Evolutionary conservation across 306 rosid species (phyloP), one percentile per base, ranked within the genome.

Genomic region (Prunus padus): DNA sequence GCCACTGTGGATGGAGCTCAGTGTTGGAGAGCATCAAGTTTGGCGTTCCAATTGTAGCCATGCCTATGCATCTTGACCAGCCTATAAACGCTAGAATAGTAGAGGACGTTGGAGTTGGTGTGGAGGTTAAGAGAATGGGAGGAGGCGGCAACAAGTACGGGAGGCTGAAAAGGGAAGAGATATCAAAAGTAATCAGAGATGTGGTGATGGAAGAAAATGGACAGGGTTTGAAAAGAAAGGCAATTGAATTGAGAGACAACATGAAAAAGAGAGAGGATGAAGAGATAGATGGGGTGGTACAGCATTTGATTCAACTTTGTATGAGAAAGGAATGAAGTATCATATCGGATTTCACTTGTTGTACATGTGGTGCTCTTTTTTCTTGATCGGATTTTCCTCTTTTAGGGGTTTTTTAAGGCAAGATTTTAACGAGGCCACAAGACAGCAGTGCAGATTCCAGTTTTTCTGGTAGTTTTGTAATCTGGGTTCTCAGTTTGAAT

Each of bases 1-100:
- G 42, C 42, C 82, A 77, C 1, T 82, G 82, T 11, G 82, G 82
- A 26, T 82, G 82, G 80, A 78, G 80, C 67, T 82, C 80, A 2
- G 77, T 78, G 3, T 3, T 74, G 31, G 82, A 82, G 69, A 69
- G 86, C 74, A 62, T 82, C 64, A 82, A 22, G 47, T 73, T 51
- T 22, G 86, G 86, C 4, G 70, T 82, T 18, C 82, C 80, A 0
- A 77, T 82, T n/a, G 64, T 82, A 50, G 74, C 82, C 1, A 28
- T 75, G 69, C 86, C 82, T 0, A 67, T 77, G 82, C 76, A 82
- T 4, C 81, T 82, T 14, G 72, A 72, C 46, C 82, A 77, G 16
- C 82, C 79, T 2, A 1, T 67, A 0, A 76, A 82, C n/a, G 77
- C 82, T 1, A 56, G 62, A 52, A 20, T 82, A 19, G 67, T 77